These are phyloP conservation scores for Cladosporium sp. DNA, from an alignment of 2,329 filamentous ascomycete genomes.

Conservation along the genomic window DNA sequence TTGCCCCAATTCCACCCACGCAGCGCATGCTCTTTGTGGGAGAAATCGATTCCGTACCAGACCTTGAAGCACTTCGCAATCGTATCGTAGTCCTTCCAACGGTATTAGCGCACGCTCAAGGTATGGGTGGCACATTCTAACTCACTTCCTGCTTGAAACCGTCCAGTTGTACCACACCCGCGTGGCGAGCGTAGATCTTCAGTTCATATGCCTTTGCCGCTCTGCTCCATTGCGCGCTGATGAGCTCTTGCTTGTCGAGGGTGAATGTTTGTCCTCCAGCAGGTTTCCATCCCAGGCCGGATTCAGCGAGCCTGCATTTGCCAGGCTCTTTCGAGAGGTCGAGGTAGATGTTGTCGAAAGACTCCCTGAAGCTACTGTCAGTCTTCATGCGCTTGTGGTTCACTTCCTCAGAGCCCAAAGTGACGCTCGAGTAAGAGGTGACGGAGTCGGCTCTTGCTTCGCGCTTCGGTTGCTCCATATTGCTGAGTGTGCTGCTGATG, in stretches of 20 bases:
- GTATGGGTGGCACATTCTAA: not conserved
- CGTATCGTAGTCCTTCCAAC: conserved; percentile 73
- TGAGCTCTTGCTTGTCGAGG: conserved; percentile 78
- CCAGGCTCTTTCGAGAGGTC: conserved; percentile 89
- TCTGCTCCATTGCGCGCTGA: conserved; percentile 86
- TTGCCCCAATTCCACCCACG: conserved; percentile 99
- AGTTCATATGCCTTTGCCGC: conserved; percentile 89
- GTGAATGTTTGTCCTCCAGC: conserved; percentile 88
- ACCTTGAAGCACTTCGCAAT: conserved; percentile 91
- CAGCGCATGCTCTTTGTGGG: conserved; percentile 88
- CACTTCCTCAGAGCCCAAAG: no score
- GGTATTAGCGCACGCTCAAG: no score
- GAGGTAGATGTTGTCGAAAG: conserved; percentile 94
- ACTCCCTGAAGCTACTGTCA: conserved; percentile 55
- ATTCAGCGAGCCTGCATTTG: conserved; percentile 91
- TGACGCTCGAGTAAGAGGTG: no score
- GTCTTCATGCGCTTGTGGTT: no score
- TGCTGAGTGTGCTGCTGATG: no score
- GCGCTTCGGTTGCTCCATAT: no score
- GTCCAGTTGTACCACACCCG: conserved; percentile 85
- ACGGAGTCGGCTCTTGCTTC: no score
- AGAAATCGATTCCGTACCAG: conserved; percentile 91
- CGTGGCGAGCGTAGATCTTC: conserved; percentile 79
- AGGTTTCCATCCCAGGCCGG: conserved; percentile 92
- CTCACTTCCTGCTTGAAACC: conserved; percentile 80